phyloP scores from a whole-genome alignment of 495 filamentous ascomycete genomes.

The Podospora pseudopauciseta region DNA sequence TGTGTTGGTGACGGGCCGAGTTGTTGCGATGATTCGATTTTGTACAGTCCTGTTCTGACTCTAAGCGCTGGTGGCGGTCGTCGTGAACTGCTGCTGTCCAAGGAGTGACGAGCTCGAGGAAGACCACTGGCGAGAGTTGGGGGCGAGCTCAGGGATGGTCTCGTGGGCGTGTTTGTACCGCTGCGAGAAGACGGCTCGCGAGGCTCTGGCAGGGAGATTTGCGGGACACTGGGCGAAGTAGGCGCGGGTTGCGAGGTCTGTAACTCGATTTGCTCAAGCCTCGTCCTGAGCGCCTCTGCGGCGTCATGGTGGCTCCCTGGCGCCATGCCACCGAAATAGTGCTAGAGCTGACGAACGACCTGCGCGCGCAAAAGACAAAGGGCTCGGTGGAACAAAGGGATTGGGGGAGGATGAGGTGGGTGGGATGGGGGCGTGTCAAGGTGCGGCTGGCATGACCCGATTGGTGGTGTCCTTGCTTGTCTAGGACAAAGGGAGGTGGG shows the following conservation, averaged over 20 bases:
- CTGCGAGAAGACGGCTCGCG: slow-evolving; percentile 4
- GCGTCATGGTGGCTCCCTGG: slow-evolving; percentile 11
- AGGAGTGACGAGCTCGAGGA: slow-evolving; percentile 2
- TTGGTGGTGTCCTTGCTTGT: background rate
- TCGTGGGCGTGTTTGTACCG: slow-evolving; percentile 2
- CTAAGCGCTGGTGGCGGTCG: slow-evolving; percentile 11
- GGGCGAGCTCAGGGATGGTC: background rate
- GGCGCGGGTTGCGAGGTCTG: slow-evolving; percentile 15
- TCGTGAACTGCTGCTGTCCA: background rate
- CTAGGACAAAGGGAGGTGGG: background rate
- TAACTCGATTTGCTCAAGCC: slow-evolving; percentile 27
- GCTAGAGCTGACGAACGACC: background rate
- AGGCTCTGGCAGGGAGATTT: background rate
- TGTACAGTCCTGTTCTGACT: slow-evolving; percentile 26
- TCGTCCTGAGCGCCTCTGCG: slow-evolving; percentile 22
- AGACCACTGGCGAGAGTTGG: background rate
- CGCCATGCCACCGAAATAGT: slow-evolving; percentile 15
- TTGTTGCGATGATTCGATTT: slow-evolving; percentile 27
- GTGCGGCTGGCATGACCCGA: background rate
- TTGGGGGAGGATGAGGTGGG: background rate
- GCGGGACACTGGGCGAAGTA: background rate
- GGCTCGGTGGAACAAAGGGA: background rate
- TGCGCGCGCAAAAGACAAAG: background rate
- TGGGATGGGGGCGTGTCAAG: background rate
- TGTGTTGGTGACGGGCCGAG: slow-evolving; percentile 11